Base-by-base conservation (phyloP, 345 rosid species). In the Sisymbrium altissimum region DNA sequence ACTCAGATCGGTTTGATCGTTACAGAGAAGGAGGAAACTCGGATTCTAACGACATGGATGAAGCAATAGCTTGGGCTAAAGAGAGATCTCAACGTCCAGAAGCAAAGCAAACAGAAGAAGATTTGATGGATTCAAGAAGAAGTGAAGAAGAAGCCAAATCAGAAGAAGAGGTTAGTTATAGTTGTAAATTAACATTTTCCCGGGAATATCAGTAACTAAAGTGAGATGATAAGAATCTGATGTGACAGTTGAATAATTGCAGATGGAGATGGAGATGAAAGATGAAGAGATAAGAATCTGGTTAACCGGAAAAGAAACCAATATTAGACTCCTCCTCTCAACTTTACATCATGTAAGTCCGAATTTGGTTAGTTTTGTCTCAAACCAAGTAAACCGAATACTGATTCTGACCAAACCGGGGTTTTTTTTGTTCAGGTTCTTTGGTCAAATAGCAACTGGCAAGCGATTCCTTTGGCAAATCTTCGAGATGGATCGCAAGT, bases 401-500 rank as follows among this genome's bases (percentile, higher is more conserved):
- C 39, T n/a, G 38, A 30, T 55, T 30, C 36, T n/a, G 30, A 18
- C 33, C 35, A 25, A 65, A 60, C 69, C 57, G 74, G 35, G 13
- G 7, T 17, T 36, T n/a, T n/a, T 29, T 52, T 13, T 9, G 3
- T 64, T 48, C 86, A 94, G 97, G 83, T 94, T 72, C 79, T 94
- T 25, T 91, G 95, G 96, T 72, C 93, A 4, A 72, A 78, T 50
- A 94, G 95, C 59, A 88, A 89, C 2, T 94, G 98, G 98, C 68
- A 66, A 3, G 83, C 85, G 9, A 76, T 84, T 61, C 71, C 93
- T n/a, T 35, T 87, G 12, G 74, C 88, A 21, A 84, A 76, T 78
- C 88, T 91, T 5, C 67, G 73, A 65, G 95, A 88, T 23, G 85
- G 90, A 59, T 81, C 91, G 50, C 91, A 88, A 19, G 96, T 94